A percentile compares a stretch with the other conserved stretches of the same genome.
phyloP scores from a whole-genome alignment of 2,329 filamentous ascomycete genomes.

The Lachnellula subtilissima region DNA sequence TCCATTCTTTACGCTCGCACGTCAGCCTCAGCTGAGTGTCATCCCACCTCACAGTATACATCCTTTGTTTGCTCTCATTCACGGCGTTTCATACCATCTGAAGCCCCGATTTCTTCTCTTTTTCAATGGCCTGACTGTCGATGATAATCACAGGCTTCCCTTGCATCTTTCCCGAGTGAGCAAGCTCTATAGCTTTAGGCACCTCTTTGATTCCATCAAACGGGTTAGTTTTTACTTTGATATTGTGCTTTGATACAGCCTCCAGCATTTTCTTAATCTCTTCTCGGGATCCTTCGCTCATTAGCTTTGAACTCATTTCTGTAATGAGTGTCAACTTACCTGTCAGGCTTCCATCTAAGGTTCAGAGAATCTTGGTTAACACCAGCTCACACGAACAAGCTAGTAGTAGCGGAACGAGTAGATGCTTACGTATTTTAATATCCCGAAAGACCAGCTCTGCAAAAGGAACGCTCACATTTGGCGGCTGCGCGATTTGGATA shows the following conservation, averaged over 20 bases:
- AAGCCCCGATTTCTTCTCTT: conserved; percentile 19
- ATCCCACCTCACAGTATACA: no score
- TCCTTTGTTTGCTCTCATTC: neutral
- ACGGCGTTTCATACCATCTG: conserved; percentile 16
- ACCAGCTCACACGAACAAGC: no score
- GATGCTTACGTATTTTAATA: conserved; percentile 36
- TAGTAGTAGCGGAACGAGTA: no score
- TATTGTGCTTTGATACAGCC: conserved; percentile 41
- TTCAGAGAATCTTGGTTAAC: no score
- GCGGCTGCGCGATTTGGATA: conserved; percentile 53
- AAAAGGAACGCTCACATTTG: conserved; percentile 35
- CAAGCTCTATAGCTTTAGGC: conserved; percentile 44
- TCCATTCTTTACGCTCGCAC: no score
- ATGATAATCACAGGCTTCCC: conserved; percentile 52
- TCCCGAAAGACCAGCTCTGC: conserved; percentile 50
- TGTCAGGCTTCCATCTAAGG: conserved; percentile 37
- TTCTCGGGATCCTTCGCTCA: conserved; percentile 33
- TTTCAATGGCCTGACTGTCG: conserved; percentile 35
- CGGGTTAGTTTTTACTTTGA: conserved; percentile 46
- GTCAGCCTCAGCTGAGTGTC: no score
- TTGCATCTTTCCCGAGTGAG: conserved; percentile 47
- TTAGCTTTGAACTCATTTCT: neutral
- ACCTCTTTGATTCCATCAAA: conserved; percentile 50
- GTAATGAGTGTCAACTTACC: conserved; percentile 9
- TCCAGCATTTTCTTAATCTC: conserved; percentile 45